A percentile compares a stretch with the other conserved stretches of the same genome.
Evolutionary conservation across 352 stramenopile genomes (phyloP).

Genomic region (Globisporangium viniferum): DNA sequence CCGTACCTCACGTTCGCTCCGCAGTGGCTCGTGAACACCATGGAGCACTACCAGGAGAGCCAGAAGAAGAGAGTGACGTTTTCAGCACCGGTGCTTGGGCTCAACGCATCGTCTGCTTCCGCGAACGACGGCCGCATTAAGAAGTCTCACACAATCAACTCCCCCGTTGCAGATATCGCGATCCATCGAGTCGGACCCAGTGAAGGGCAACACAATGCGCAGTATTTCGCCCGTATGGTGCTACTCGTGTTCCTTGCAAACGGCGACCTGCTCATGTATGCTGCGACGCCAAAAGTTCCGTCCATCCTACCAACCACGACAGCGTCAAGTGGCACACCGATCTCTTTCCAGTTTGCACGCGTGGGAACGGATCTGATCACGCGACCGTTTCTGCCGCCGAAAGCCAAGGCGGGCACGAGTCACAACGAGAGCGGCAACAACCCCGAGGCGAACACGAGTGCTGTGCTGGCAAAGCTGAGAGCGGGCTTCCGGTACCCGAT

Average conservation of each 20-base stretch:
- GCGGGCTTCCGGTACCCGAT: constrained; percentile 85
- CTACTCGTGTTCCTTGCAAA: constrained; percentile 84
- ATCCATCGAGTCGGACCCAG: constrained; percentile 79
- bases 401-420: constrained; percentile 37
- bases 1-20: constrained; percentile 82
- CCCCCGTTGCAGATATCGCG: constrained; percentile 75
- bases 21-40: constrained; percentile 72
- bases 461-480: constrained; percentile 68
- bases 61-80: constrained; percentile 58
- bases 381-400: constrained; percentile 60
- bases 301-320: constrained; percentile 20
- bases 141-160: constrained; percentile 80
- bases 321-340: constrained; percentile 1
- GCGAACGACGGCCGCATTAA: constrained; percentile 79
- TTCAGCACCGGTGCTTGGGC: constrained; percentile 54
- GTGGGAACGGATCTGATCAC: constrained; percentile 76
- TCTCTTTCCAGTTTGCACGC: constrained; percentile 65
- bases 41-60: constrained; percentile 55
- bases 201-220: constrained; percentile 66
- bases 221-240: constrained; percentile 78
- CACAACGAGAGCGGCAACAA: constrained; percentile 53
- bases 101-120: constrained; percentile 64
- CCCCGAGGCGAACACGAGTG: constrained; percentile 59
- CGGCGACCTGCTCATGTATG: constrained; percentile 80
- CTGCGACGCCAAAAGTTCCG: constrained; percentile 47